A percentile compares a stretch with the other conserved stretches of the same genome.
These are phyloP conservation scores for Ganoderma meredithae DNA, from an alignment of 1,284 basidiomycete species.

Conservation along the genomic window DNA sequence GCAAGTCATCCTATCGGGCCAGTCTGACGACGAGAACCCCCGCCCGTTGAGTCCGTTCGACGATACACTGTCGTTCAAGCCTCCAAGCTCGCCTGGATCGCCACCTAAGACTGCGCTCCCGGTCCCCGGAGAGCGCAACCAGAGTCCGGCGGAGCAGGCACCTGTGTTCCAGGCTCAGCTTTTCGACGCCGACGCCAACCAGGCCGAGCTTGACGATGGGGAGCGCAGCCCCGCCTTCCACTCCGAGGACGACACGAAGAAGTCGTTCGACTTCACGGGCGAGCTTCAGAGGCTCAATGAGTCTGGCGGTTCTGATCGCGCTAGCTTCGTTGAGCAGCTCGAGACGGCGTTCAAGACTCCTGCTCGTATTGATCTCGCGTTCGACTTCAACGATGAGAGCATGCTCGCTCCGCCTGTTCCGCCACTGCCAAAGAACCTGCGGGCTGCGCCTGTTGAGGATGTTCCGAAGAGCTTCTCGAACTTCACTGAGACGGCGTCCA, in stretches of 20 bases:
- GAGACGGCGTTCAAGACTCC: constrained; percentile 82
- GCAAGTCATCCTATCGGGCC: constrained; percentile 63
- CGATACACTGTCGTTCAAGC: constrained; percentile 44
- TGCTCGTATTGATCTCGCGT: constrained; percentile 64
- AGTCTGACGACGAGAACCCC: constrained; percentile 45
- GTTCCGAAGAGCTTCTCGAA: constrained; percentile 37
- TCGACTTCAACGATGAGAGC: constrained; percentile 52
- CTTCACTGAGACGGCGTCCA: constrained; percentile 32
- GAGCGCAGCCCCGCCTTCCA: constrained; percentile 32
- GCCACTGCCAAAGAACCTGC: constrained; percentile 42
- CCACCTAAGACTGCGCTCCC: constrained; percentile 53
- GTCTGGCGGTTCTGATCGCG: constrained; percentile 69
- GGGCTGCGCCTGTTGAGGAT: constrained; percentile 32
- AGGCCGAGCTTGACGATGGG: constrained; percentile 55
- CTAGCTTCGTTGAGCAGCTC: constrained; percentile 84
- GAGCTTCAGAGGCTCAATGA: constrained; percentile 78
- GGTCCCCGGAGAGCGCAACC: constrained; percentile 29
- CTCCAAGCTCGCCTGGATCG: constrained; percentile 48
- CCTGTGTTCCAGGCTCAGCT: constrained; percentile 56
- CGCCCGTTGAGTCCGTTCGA: constrained; percentile 32
- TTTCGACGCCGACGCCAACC: constrained; percentile 53
- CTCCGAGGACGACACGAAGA: constrained; percentile 69
- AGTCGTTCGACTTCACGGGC: constrained; percentile 87
- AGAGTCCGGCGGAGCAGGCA: constrained; percentile 14
- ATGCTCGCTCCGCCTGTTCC: constrained; percentile 51